phyloP scores from a whole-genome alignment of 1,284 basidiomycete species.

The Cutaneotrichosporon dermatis region DNA sequence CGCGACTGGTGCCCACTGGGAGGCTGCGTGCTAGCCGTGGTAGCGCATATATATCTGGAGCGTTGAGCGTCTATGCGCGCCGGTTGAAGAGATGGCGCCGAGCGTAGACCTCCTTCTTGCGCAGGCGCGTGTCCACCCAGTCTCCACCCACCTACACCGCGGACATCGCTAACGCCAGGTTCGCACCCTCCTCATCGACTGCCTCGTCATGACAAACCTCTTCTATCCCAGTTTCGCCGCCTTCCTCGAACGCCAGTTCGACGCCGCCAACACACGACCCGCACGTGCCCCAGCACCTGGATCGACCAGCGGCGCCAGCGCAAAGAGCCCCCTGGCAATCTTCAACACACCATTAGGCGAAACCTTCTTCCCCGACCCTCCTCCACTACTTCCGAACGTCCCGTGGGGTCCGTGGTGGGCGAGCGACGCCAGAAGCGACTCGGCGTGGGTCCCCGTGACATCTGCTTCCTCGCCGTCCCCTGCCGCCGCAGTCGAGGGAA shows the following conservation, averaged over 20 bases:
- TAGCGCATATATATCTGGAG: too few species aligned
- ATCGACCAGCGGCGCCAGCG: neutral
- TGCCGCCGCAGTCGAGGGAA: neutral
- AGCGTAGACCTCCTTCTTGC: too few species aligned
- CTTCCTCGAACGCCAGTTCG: constrained; percentile 57
- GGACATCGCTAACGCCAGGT: constrained; percentile 63
- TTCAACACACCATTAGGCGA: constrained; percentile 8
- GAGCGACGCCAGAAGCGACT: constrained; percentile 16
- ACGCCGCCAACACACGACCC: neutral
- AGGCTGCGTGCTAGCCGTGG: too few species aligned
- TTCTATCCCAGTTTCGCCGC: constrained; percentile 86
- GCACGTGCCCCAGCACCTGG: neutral
- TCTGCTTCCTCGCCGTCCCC: constrained; percentile 5
- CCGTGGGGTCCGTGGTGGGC: constrained; percentile 41
- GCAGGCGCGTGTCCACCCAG: too few species aligned
- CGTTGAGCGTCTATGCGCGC: too few species aligned
- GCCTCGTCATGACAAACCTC: constrained; percentile 90
- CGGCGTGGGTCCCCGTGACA: constrained; percentile 10
- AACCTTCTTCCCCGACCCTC: constrained; percentile 31
- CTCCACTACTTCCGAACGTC: constrained; percentile 39
- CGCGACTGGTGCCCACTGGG: too few species aligned
- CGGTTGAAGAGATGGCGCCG: too few species aligned
- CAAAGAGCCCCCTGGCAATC: constrained; percentile 2
- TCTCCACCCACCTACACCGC: neutral
- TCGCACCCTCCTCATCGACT: constrained; percentile 85